A percentile compares a stretch with the other conserved stretches of the same genome.
Conservation (phyloP, 768 basidiomycete genomes). For the Agrocybe chaxingu region DNA sequence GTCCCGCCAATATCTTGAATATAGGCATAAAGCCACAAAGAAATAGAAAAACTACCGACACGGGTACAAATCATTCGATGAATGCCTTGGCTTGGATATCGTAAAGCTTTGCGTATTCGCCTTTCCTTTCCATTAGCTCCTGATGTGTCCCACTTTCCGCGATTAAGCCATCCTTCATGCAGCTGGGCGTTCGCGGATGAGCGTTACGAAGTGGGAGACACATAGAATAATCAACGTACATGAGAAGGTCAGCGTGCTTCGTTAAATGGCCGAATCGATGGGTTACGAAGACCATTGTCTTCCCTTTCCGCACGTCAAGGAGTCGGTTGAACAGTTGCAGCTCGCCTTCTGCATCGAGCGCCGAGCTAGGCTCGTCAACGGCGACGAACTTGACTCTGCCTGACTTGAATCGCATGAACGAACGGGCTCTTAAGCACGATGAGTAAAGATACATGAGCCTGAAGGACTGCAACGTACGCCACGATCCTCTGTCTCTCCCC, state of each 20-base stretch:
- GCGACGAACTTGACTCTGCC: constrained; percentile 42
- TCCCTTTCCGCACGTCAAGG: constrained; percentile 31
- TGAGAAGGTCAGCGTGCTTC: constrained; percentile 42
- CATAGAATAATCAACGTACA: constrained; percentile 31
- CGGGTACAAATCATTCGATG: background rate
- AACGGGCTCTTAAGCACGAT: constrained; percentile 30
- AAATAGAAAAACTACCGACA: too few relatives aligned
- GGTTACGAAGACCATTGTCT: constrained; percentile 51
- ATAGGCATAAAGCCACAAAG: too few relatives aligned
- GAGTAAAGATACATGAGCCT: background rate
- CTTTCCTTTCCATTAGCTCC: constrained; percentile 30
- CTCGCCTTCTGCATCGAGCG: constrained; percentile 51
- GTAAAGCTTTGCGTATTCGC: constrained; percentile 41
- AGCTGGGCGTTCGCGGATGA: constrained; percentile 21
- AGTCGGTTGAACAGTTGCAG: constrained; percentile 38
- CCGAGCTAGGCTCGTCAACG: constrained; percentile 56
- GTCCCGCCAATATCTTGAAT: too few relatives aligned
- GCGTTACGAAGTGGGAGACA: background rate
- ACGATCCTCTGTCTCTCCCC: constrained; percentile 45
- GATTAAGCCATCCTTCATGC: constrained; percentile 41
- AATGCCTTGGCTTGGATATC: constrained; percentile 35
- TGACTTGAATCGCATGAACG: constrained; percentile 36
- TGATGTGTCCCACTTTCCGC: constrained; percentile 39
- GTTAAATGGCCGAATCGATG: constrained; percentile 48
- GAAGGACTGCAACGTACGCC: constrained; percentile 33